These are phyloP conservation scores for Mortierella sp. DNA, from an alignment of 371 early-diverging fungal genomes.

Conservation along the genomic window DNA sequence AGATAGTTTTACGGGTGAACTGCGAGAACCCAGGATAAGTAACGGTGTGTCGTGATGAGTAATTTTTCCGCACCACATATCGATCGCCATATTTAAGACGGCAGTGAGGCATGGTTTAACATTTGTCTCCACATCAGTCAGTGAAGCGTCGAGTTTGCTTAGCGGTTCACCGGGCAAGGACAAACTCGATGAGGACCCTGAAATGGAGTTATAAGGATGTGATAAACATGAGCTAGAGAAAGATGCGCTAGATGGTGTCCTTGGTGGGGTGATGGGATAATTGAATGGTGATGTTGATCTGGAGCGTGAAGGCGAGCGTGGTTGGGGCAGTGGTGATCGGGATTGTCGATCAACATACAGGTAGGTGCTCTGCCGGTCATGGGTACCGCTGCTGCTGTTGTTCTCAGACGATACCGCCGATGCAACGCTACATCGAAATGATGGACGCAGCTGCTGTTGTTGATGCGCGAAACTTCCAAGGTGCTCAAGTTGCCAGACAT, in stretches of 20 bases:
- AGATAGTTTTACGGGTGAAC: slow-evolving; percentile 46
- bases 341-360: slow-evolving; percentile 7
- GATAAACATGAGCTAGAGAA: slow-evolving; percentile 12
- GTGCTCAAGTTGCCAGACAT: slow-evolving; percentile 47
- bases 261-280: not conserved
- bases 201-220: slow-evolving; percentile 3
- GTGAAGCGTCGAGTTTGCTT: not conserved
- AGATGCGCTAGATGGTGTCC: not conserved
- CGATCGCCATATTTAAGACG: slow-evolving; percentile 29
- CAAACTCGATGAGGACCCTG: slow-evolving; percentile 1
- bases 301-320: slow-evolving; percentile 5
- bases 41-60: slow-evolving; percentile 41
- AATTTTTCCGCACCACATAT: slow-evolving; percentile 51
- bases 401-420: not conserved
- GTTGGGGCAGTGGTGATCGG: not conserved
- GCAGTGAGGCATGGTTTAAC: slow-evolving; percentile 42
- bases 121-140: slow-evolving; percentile 22
- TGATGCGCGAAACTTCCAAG: slow-evolving; percentile 27
- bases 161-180: not conserved
- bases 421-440: not conserved
- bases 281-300: slow-evolving; percentile 3
- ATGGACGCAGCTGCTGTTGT: slow-evolving; percentile 6
- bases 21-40: slow-evolving; percentile 44
- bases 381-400: not conserved
- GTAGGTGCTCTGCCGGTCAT: not conserved